A percentile compares a stretch with the other conserved stretches of the same genome.
Conservation (phyloP, 192 early-diverging fungal species). For the Dissophora globulifera region DNA sequence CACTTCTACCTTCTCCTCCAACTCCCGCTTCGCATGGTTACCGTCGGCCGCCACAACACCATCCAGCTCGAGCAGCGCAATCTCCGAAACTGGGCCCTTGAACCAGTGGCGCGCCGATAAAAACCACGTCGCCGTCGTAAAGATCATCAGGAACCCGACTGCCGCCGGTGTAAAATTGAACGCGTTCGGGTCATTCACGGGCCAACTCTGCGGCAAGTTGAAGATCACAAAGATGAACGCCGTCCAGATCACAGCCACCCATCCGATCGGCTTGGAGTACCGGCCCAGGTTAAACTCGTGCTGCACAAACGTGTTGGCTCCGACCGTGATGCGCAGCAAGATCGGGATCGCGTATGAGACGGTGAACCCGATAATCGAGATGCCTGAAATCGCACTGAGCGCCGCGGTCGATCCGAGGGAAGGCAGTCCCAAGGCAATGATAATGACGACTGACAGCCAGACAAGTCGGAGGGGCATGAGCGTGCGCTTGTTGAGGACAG, state of each 20-base stretch:
- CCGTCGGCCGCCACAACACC: constrained; percentile 10
- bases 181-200: constrained; percentile 40
- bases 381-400: constrained; percentile 54
- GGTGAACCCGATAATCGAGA: constrained; percentile 55
- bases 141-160: constrained; percentile 49
- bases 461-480: constrained; percentile 53
- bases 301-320: constrained; percentile 50
- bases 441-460: constrained; percentile 46
- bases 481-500: constrained; percentile 49
- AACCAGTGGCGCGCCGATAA: constrained; percentile 45
- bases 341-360: constrained; percentile 55
- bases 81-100: constrained; percentile 50
- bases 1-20: background rate
- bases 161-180: constrained; percentile 54
- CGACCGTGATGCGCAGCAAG: constrained; percentile 49
- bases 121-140: constrained; percentile 53
- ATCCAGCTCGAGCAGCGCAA: constrained; percentile 38
- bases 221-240: constrained; percentile 56
- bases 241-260: constrained; percentile 55
- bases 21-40: constrained; percentile 4
- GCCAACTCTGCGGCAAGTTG: constrained; percentile 55
- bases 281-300: constrained; percentile 56
- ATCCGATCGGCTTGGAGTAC: constrained; percentile 46
- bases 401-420: constrained; percentile 52
- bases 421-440: constrained; percentile 51